phyloP scores from a whole-genome alignment of 352 stramenopile species.

The Globisporangium yorkense region DNA sequence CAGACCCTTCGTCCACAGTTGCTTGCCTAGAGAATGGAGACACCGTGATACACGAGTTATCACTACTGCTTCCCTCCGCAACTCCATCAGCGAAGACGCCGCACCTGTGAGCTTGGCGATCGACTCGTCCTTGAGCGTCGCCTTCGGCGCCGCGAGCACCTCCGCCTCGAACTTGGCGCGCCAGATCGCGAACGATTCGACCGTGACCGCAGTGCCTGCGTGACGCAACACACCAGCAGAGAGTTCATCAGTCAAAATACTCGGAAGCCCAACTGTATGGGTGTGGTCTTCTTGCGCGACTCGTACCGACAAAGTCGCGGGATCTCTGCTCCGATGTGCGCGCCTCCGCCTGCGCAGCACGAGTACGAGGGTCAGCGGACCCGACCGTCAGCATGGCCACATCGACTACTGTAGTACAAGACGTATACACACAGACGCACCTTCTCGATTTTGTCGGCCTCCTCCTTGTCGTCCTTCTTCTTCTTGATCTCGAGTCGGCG shows the following conservation, averaged over 20 bases:
- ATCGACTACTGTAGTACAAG: not conserved
- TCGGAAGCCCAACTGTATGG: not conserved
- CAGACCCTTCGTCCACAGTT: slow-evolving; percentile 70
- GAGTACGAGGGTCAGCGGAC: not conserved
- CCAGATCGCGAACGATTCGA: slow-evolving; percentile 72
- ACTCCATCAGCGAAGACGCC: too few relatives aligned
- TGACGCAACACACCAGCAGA: not conserved
- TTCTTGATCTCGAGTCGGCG: slow-evolving; percentile 73
- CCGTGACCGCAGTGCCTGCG: slow-evolving; percentile 69
- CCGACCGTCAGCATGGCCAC: not conserved
- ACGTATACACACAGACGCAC: slow-evolving; percentile 6
- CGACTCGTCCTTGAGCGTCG: slow-evolving; percentile 55
- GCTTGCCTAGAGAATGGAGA: slow-evolving; percentile 24
- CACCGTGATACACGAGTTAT: not conserved
- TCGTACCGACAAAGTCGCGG: slow-evolving; percentile 15
- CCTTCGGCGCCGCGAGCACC: slow-evolving; percentile 42
- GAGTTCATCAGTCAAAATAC: not conserved
- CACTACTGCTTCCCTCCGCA: too few relatives aligned
- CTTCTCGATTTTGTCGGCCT: slow-evolving; percentile 41
- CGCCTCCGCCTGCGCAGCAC: slow-evolving; percentile 2
- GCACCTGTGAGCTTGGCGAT: slow-evolving; percentile 73
- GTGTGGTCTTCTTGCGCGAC: too few relatives aligned
- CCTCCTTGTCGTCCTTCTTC: slow-evolving; percentile 71
- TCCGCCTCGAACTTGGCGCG: slow-evolving; percentile 65
- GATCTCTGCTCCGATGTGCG: slow-evolving; percentile 6